Percentiles rank a stretch among this genome's conserved stretches.
Evolutionary conservation across 805 yeast species (phyloP).

Genomic region (Ogataea wickerhamii): DNA sequence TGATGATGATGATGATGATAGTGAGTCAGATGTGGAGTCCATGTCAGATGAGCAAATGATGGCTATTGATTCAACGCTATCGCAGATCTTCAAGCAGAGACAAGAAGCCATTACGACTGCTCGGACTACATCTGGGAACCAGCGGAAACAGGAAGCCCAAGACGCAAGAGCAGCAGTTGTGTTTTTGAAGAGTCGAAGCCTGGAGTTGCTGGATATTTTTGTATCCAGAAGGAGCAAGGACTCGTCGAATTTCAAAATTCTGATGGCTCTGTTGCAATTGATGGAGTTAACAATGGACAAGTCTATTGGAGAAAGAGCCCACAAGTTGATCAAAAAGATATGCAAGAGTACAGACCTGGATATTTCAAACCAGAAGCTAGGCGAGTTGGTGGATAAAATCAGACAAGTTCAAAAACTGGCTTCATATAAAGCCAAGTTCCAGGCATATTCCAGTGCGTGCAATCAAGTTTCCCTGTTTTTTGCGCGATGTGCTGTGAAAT

Average conservation of each 20-base stretch:
- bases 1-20: slow-evolving; percentile 46
- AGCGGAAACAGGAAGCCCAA: slow-evolving; percentile 66
- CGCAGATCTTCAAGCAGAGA: slow-evolving; percentile 81
- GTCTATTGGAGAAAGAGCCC: slow-evolving; percentile 68
- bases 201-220: slow-evolving; percentile 73
- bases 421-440: slow-evolving; percentile 41
- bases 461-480: slow-evolving; percentile 64
- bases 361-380: slow-evolving; percentile 13
- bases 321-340: slow-evolving; percentile 62
- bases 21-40: slow-evolving; percentile 65
- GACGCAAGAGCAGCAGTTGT: slow-evolving; percentile 79
- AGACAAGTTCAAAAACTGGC: slow-evolving; percentile 42
- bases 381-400: slow-evolving; percentile 27
- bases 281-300: slow-evolving; percentile 68
- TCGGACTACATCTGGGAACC: slow-evolving; percentile 52
- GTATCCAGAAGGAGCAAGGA: slow-evolving; percentile 43
- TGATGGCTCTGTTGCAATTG: slow-evolving; percentile 56
- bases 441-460: slow-evolving; percentile 53
- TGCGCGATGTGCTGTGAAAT: slow-evolving; percentile 49
- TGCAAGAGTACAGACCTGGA: slow-evolving; percentile 41
- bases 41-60: slow-evolving; percentile 98
- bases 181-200: slow-evolving; percentile 70
- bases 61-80: slow-evolving; percentile 81
- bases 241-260: slow-evolving; percentile 38
- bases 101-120: slow-evolving; percentile 54